A percentile compares a stretch with the other conserved stretches of the same genome.
phyloP scores from a whole-genome alignment of 441 rosid species.

The Populus hybrid region DNA sequence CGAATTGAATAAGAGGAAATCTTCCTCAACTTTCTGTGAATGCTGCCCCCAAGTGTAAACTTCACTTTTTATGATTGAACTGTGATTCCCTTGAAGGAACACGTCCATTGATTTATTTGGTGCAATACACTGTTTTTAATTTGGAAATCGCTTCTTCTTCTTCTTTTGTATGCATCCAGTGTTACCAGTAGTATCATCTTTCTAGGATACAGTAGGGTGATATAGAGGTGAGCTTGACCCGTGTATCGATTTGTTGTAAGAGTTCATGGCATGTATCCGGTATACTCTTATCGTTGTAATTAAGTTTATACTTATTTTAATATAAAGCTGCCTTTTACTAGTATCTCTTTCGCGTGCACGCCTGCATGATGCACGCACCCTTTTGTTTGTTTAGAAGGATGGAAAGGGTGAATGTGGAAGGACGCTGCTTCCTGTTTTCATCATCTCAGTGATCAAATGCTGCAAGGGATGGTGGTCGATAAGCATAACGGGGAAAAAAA shows the following conservation, averaged over 20 bases:
- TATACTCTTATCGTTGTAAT: constrained; percentile 28
- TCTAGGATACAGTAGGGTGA: constrained; percentile 19
- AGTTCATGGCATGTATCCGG: constrained; percentile 16
- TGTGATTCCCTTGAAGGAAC: constrained; percentile 13
- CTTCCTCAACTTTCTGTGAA: constrained; percentile 22
- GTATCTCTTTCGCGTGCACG: neutral
- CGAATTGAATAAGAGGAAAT: constrained; percentile 34
- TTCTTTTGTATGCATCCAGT: neutral
- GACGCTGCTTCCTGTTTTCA: too few relatives aligned
- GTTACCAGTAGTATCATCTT: constrained; percentile 13
- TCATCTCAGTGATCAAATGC: too few relatives aligned
- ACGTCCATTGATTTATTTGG: constrained; percentile 28
- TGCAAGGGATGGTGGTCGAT: too few relatives aligned
- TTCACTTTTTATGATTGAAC: constrained; percentile 7
- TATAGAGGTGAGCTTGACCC: constrained; percentile 23
- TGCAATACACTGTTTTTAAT: constrained; percentile 21
- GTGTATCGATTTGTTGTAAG: constrained; percentile 15
- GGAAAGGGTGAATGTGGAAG: neutral
- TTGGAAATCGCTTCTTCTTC: constrained; percentile 7
- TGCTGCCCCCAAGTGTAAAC: constrained; percentile 3
- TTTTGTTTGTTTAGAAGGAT: neutral
- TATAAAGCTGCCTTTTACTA: constrained; percentile 23
- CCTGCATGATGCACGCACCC: neutral
- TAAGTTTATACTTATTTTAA: constrained; percentile 14
- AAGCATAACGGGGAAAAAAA: too few relatives aligned